Evolutionary conservation across 129 eudicot species (phyloP).

Genomic region (Logfia minima): DNA sequence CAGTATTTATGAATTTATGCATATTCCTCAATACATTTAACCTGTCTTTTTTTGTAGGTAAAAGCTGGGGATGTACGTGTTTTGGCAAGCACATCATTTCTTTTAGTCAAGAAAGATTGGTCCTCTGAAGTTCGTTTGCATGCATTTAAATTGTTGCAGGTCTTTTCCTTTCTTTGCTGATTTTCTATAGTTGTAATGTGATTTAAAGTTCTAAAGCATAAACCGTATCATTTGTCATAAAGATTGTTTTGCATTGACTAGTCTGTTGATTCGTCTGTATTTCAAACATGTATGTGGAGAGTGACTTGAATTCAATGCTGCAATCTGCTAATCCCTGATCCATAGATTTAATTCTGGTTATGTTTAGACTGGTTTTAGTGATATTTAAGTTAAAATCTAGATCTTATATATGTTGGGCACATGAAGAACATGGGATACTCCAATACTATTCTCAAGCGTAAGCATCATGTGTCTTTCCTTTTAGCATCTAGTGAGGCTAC

Average conservation of each 20-base stretch:
- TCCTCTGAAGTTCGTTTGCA: constrained; percentile 91
- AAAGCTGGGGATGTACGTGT: constrained; percentile 93
- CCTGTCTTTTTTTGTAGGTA: constrained; percentile 47
- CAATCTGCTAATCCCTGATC: neutral
- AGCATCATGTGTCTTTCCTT: constrained; percentile 19
- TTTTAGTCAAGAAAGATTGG: constrained; percentile 86
- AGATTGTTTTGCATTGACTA: constrained; percentile 3
- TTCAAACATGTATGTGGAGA: neutral
- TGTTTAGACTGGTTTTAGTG: neutral
- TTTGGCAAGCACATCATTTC: constrained; percentile 75
- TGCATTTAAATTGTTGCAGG: constrained; percentile 95
- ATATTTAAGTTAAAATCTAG: neutral
- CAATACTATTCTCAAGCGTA: neutral
- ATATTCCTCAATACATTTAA: constrained; percentile 5
- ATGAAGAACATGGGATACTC: neutral
- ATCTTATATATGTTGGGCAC: neutral
- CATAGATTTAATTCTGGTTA: neutral
- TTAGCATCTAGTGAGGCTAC: constrained; percentile 89
- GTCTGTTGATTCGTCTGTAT: neutral
- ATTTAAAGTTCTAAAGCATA: neutral
- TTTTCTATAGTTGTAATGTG: constrained; percentile 12
- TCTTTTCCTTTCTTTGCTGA: constrained; percentile 31
- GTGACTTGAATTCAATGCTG: neutral
- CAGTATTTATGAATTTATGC: neutral
- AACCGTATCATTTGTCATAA: neutral